A percentile compares a stretch with the other conserved stretches of the same genome.
These are phyloP conservation scores for Xylaria flabelliformis DNA, from an alignment of 495 filamentous ascomycete species.

Conservation along the genomic window DNA sequence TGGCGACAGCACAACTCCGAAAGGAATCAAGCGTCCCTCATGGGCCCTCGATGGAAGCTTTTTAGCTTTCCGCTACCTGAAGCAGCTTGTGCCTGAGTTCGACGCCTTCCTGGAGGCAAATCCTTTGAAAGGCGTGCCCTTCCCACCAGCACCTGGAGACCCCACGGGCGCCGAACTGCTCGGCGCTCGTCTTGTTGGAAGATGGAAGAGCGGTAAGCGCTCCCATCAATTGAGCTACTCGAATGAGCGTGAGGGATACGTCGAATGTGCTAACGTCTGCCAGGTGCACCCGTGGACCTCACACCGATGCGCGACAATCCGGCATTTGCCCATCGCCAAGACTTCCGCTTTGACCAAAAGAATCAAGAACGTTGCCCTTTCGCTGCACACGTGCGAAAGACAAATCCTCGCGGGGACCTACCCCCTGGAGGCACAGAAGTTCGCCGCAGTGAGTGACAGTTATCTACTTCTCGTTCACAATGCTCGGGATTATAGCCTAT, in stretches of 20 bases:
- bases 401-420: conserved; percentile 47
- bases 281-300: conserved; percentile 47
- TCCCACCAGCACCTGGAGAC: conserved; percentile 25
- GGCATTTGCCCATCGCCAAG: conserved; percentile 33
- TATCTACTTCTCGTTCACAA: not conserved
- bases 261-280: not conserved
- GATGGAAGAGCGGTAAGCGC: conserved; percentile 43
- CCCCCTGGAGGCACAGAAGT: conserved; percentile 11
- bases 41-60: conserved; percentile 52
- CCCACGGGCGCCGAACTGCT: conserved; percentile 43
- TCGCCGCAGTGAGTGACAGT: conserved; percentile 25
- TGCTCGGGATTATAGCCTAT: not conserved
- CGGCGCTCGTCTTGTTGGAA: conserved; percentile 49
- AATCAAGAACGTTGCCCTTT: conserved; percentile 47
- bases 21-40: conserved; percentile 31
- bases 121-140: not conserved
- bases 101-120: conserved; percentile 29
- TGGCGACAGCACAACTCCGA: not conserved
- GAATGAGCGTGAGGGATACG: not conserved
- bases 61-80: conserved; percentile 47
- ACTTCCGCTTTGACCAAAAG: conserved; percentile 35
- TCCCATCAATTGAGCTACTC: not conserved
- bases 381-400: conserved; percentile 53
- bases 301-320: conserved; percentile 42
- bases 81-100: conserved; percentile 46